phyloP scores from a whole-genome alignment of 768 basidiomycete species.

The Fomitopsis serialis region DNA sequence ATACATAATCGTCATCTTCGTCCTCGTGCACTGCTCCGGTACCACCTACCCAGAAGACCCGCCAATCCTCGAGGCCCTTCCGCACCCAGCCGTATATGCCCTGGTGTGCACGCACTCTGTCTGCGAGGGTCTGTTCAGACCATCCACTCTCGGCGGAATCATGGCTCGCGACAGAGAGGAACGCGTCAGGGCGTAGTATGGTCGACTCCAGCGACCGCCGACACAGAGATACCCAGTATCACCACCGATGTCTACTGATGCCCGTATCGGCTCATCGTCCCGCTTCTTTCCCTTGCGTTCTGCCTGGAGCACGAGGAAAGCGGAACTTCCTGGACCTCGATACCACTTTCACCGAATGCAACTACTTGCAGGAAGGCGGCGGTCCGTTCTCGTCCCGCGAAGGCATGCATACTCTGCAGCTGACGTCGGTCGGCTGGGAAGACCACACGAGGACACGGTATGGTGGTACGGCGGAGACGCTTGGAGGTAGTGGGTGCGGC shows the following conservation, averaged over 20 bases:
- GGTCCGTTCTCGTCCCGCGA: slow-evolving; percentile 12
- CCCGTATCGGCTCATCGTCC: slow-evolving; percentile 43
- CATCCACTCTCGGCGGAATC: slow-evolving; percentile 45
- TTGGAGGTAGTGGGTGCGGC: slow-evolving; percentile 60
- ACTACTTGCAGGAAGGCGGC: slow-evolving; percentile 61
- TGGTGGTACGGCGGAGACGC: slow-evolving; percentile 41
- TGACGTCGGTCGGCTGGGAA: slow-evolving; percentile 47
- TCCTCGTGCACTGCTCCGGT: slow-evolving; percentile 27
- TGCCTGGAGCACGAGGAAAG: slow-evolving; percentile 35
- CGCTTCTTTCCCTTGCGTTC: slow-evolving; percentile 42
- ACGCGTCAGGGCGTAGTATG: slow-evolving; percentile 35
- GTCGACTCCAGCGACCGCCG: slow-evolving; percentile 46
- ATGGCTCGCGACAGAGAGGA: slow-evolving; percentile 37
- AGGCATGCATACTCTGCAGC: slow-evolving; percentile 43
- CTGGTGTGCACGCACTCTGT: slow-evolving; percentile 42
- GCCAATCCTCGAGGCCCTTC: slow-evolving; percentile 70
- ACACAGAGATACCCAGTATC: slow-evolving; percentile 50
- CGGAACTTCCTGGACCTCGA: slow-evolving; percentile 70
- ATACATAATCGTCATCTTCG: slow-evolving; percentile 24
- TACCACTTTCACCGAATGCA: slow-evolving; percentile 62
- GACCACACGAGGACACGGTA: slow-evolving; percentile 56
- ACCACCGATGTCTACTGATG: slow-evolving; percentile 64
- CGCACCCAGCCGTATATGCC: slow-evolving; percentile 78
- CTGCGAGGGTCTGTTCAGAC: slow-evolving; percentile 46
- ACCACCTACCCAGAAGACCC: slow-evolving; percentile 81